phyloP scores from a whole-genome alignment of 345 rosid species.

The Physaria fendleri region DNA sequence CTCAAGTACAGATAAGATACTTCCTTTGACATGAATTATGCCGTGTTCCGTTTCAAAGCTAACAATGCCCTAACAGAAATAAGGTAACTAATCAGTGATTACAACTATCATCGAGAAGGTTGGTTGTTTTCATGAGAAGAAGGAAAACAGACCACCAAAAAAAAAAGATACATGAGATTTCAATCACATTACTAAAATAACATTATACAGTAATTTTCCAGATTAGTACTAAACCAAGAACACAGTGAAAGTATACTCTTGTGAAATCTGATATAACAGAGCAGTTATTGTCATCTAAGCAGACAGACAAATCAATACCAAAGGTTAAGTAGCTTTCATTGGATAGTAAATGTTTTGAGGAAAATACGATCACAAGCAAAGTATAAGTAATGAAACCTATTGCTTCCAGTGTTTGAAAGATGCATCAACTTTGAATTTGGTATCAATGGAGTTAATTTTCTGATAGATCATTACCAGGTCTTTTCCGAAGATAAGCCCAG shows the following conservation, averaged over 20 bases:
- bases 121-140: neutral
- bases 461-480: constrained; percentile 59
- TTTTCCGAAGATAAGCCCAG: constrained; percentile 85
- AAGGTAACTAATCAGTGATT: constrained; percentile 9
- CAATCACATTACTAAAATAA: neutral
- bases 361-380: neutral
- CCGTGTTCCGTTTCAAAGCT: constrained; percentile 81
- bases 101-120: neutral
- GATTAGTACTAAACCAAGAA: neutral
- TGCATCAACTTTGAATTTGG: neutral
- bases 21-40: constrained; percentile 72
- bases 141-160: neutral
- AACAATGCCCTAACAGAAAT: constrained; percentile 59
- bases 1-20: constrained; percentile 5
- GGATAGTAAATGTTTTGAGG: neutral
- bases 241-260: neutral
- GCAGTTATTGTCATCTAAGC: neutral
- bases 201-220: neutral
- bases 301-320: neutral
- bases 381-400: neutral
- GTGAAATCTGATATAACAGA: neutral
- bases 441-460: neutral
- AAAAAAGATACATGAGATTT: neutral
- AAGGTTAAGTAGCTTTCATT: neutral
- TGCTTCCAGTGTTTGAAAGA: neutral